Conservation (phyloP, 73 alveolate genomes). For the Durusdinium trenchii region DNA sequence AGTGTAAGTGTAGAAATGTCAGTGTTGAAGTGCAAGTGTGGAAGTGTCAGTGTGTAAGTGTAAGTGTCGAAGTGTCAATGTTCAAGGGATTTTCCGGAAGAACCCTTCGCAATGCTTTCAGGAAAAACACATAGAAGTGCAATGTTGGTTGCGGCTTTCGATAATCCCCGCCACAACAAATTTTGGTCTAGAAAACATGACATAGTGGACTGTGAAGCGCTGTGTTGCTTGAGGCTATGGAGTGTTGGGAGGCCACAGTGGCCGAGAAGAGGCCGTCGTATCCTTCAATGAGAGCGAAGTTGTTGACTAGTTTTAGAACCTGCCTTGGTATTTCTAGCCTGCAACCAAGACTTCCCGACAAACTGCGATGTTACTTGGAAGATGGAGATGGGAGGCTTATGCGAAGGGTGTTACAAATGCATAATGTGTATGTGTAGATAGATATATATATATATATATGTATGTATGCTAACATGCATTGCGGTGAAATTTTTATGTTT, state of each 20-base stretch:
- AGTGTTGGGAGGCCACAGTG: constrained; percentile 41
- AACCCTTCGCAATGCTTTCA: too few species aligned
- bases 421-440: too few species aligned
- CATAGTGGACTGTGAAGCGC: neutral
- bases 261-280: constrained; percentile 47
- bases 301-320: neutral
- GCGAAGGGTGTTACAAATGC: neutral
- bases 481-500: too few species aligned
- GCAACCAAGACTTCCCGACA: neutral
- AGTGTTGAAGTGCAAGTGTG: too few species aligned
- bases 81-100: too few species aligned
- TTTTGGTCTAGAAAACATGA: neutral
- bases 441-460: neutral
- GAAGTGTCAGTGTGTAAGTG: too few species aligned
- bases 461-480: neutral
- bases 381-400: too few species aligned
- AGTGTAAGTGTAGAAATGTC: too few species aligned
- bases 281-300: constrained; percentile 24
- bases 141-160: neutral
- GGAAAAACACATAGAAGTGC: too few species aligned
- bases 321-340: neutral
- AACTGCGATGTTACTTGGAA: too few species aligned
- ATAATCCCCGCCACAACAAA: too few species aligned
- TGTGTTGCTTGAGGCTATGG: constrained; percentile 12
- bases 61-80: too few species aligned